Base-by-base conservation (phyloP, 345 rosid species). In the Populus pruinosa region DNA sequence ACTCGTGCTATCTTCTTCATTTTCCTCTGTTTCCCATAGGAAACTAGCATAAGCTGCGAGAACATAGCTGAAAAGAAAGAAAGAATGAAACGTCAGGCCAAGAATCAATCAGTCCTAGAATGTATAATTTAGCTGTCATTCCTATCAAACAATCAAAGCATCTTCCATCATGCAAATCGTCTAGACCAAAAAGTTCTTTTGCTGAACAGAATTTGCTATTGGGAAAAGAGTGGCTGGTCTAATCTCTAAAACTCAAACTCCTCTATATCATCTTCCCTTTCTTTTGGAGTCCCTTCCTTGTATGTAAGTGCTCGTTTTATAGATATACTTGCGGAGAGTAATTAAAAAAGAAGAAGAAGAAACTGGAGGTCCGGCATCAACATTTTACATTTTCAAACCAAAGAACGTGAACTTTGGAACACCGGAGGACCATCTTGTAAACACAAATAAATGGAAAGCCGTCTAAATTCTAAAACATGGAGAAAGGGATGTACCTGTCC, bases 21-120 rank as follows among this genome's bases (percentile, higher is more conserved):
- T 87, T 67, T 85, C 88, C 20, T 79, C 94, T 21, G 83, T 67
- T 77, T 92, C 97, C 98, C 97, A 94, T n/a, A 92, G 89, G 84
- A 92, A 91, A 84, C 88, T 85, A 44, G 95, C 97, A 82, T 91
- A 90, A 33, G 95, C 93, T 18, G 86, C 97, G 56, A 90, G 92
- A 84, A 94, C 83, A 72, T 87, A 62, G 79, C 97, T 94, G 89
- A 74, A 81, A 83, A 79, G 31, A 56, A 62, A 65, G 25, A 55
- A 74, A 73, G 62, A 27, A 18, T 55, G 67, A 75, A 44, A 18
- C 20, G 47, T 43, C 17, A 43, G 36, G 50, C 14, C 18, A 43
- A 50, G 67, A 36, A 44, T 17, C 9, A 16, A 7, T 39, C 72
- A 50, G n/a, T 2, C 33, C 17, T 18, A 21, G 29, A 53, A 13